Conservation (phyloP, 2,329 filamentous ascomycete species). For the Hypocreales sp. region DNA sequence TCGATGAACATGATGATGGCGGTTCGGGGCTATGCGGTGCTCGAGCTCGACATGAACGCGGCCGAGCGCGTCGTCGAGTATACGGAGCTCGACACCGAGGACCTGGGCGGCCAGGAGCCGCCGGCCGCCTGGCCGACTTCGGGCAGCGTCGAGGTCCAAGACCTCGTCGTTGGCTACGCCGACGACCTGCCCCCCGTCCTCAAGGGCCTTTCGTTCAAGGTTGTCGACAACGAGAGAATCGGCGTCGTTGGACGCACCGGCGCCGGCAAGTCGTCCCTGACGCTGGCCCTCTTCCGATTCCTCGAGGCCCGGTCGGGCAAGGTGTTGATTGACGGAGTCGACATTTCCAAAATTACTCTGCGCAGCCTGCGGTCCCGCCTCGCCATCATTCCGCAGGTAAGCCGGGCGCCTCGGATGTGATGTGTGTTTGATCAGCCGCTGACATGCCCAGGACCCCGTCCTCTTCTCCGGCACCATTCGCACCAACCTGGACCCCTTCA, state of each 20-base stretch:
- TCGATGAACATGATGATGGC: conserved; percentile 47
- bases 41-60: conserved; percentile 68
- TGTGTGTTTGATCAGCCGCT: too few relatives aligned
- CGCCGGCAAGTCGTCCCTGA: conserved; percentile 63
- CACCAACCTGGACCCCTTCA: conserved; percentile 63
- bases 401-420: too few relatives aligned
- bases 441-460: conserved; percentile 50
- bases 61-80: conserved; percentile 67
- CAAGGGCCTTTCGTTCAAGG: conserved; percentile 50
- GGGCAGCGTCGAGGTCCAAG: conserved; percentile 56
- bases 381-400: conserved; percentile 58
- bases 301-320: conserved; percentile 50
- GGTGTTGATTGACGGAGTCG: conserved; percentile 57
- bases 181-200: conserved; percentile 55
- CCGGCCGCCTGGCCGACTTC: conserved; percentile 63
- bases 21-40: conserved; percentile 50
- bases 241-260: conserved; percentile 69
- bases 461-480: conserved; percentile 68
- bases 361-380: conserved; percentile 57
- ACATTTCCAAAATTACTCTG: conserved; percentile 57
- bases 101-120: conserved; percentile 41
- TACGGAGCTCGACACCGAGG: conserved; percentile 50
- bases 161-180: conserved; percentile 59
- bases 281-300: conserved; percentile 64
- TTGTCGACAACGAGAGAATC: conserved; percentile 52